Evolutionary conservation across 1,284 basidiomycete genomes (phyloP).

Genomic region (Irpex sp.): DNA sequence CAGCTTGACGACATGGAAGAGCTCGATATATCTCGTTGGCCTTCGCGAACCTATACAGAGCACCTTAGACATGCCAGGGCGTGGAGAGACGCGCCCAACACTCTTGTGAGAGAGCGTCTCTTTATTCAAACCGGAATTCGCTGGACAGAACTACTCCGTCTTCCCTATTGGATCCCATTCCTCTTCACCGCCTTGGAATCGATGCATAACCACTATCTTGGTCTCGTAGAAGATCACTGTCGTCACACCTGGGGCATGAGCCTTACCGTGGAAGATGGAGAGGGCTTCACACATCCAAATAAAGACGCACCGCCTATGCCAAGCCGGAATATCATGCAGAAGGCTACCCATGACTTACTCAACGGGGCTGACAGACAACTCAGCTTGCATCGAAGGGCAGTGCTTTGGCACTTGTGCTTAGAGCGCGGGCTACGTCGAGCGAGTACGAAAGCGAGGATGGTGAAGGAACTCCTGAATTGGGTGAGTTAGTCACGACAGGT

Average conservation of each 20-base stretch:
- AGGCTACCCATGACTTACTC: background rate
- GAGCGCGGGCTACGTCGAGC: background rate
- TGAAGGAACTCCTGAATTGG: background rate
- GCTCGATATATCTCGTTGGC: constrained; percentile 20
- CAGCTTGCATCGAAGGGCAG: background rate
- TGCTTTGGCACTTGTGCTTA: background rate
- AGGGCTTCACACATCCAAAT: background rate
- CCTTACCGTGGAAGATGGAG: background rate
- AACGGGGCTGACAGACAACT: background rate
- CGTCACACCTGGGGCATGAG: constrained; percentile 24
- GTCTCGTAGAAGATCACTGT: constrained; percentile 18
- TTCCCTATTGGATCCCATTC: constrained; percentile 34
- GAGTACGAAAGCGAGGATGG: background rate
- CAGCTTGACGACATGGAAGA: constrained; percentile 23
- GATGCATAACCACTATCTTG: constrained; percentile 35
- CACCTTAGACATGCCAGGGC: background rate
- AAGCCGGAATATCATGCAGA: background rate
- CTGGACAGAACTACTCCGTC: constrained; percentile 30
- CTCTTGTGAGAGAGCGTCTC: constrained; percentile 4
- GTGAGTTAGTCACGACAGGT: background rate
- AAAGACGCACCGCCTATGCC: background rate
- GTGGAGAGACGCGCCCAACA: background rate
- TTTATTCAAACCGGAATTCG: constrained; percentile 21
- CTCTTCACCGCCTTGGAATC: constrained; percentile 28
- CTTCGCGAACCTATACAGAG: background rate